A percentile compares a stretch with the other conserved stretches of the same genome.
These are phyloP conservation scores for Solanum lignicaule DNA, from an alignment of 257 asterid species.

Conservation along the genomic window DNA sequence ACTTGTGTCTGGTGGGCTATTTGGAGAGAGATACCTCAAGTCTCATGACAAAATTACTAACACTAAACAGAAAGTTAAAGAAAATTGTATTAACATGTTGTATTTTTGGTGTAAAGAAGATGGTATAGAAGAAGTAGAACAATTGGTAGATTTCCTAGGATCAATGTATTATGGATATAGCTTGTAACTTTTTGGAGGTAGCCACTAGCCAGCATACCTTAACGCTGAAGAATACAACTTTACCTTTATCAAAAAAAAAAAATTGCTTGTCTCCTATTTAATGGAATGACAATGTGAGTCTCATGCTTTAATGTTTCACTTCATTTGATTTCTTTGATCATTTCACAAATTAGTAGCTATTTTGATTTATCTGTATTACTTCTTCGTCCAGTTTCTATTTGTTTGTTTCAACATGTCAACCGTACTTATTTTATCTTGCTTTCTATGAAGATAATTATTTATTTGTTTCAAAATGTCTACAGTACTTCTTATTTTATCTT, in stretches of 20 bases:
- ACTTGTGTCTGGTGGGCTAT: too few relatives aligned
- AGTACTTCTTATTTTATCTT: not conserved
- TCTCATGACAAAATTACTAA: not conserved
- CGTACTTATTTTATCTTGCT: too few relatives aligned
- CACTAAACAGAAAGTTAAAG: not conserved
- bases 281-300: not conserved
- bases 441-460: not conserved
- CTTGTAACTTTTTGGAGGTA: not conserved
- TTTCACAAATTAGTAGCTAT: not conserved
- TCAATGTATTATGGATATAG: not conserved
- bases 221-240: not conserved
- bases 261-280: not conserved
- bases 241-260: too few relatives aligned
- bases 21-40: too few relatives aligned
- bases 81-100: not conserved
- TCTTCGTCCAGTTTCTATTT: not conserved
- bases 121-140: not conserved
- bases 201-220: not conserved
- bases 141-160: not conserved
- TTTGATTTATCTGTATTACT: not conserved
- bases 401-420: not conserved
- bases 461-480: not conserved
- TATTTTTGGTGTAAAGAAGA: not conserved
- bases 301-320: not conserved
- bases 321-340: not conserved